phyloP scores from a whole-genome alignment of 2,329 filamentous ascomycete species.

The Aspergillus pseudotamarii region DNA sequence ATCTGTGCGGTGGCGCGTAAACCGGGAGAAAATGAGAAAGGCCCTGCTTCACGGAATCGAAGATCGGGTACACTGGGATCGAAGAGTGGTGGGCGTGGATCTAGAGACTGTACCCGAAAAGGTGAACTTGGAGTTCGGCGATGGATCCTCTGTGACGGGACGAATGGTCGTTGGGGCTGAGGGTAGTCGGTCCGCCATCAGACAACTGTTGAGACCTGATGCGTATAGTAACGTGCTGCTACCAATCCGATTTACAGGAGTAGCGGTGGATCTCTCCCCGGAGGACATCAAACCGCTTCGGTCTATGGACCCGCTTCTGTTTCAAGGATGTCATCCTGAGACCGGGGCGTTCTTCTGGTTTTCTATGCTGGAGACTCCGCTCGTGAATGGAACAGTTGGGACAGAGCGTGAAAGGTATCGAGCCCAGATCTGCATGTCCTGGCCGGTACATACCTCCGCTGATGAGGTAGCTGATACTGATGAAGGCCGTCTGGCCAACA shows the following conservation, averaged over 20 bases:
- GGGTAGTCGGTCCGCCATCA: constrained; percentile 26
- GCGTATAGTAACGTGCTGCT: constrained; percentile 24
- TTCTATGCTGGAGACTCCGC: constrained; percentile 47
- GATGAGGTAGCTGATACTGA: constrained; percentile 40
- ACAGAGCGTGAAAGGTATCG: constrained; percentile 40
- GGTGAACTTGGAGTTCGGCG: constrained; percentile 13
- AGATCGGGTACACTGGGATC: constrained; percentile 24
- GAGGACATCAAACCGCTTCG: constrained; percentile 61
- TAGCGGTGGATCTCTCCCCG: constrained; percentile 45
- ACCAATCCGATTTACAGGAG: constrained; percentile 27
- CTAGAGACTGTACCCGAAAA: neutral
- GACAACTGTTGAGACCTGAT: constrained; percentile 27
- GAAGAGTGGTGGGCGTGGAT: constrained; percentile 16
- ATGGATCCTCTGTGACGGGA: constrained; percentile 15
- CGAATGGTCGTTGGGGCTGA: constrained; percentile 24
- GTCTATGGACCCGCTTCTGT: constrained; percentile 50
- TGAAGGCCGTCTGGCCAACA: constrained; percentile 39
- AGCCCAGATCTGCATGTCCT: constrained; percentile 53
- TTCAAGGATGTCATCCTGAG: constrained; percentile 29
- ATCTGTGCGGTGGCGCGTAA: constrained; percentile 30
- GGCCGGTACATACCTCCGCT: constrained; percentile 39
- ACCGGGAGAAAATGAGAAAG: constrained; percentile 26
- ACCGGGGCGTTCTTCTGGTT: constrained; percentile 32
- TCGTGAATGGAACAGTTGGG: constrained; percentile 39
- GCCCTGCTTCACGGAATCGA: constrained; percentile 26